Base-by-base conservation (phyloP, 208 protist species). In the Crithidia sp. region DNA sequence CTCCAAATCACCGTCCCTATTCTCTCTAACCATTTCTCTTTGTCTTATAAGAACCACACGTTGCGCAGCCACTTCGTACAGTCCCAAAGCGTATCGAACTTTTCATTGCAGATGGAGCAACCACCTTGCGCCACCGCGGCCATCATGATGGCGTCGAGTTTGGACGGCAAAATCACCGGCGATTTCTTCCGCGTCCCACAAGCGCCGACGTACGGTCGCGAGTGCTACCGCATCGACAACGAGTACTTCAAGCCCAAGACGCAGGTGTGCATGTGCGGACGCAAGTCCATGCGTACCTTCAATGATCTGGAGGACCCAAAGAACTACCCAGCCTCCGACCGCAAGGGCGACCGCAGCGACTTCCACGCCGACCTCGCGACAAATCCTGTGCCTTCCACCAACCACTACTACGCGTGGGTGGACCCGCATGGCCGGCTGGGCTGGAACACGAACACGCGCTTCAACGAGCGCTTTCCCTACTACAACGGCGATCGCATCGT, bases 401-500 rank as follows among this genome's bases (percentile, higher is more conserved):
- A 67, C 56, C 67, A 71, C 50, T 81, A 58, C 64, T 59, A 67
- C 50, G 49, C 57, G 4, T 52, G 67, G 28, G 45, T 81, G 4
- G 76, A 81, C 68, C 61, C 76, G 17, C 67, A 68, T 45, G 76
- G 76, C 2, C 63, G 63, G 7, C 56, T 75, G 19, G 28, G 39
- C 0, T 64, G 70, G 63, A 75, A 57, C 58, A 3, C 14, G 58
- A 56, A 28, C 47, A 74, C 44, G 1, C 52, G 73, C 14, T 37
- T 44, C 41, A 66, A 47, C 40, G 68, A 74, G 17, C 19, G 60
- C 37, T 74, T 80, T 45, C 61, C 61, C 17, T 65, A 49, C n/a
- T 67, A 74, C 67, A 80, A 74, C 37, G 75, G 75, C 54, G 65
- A 74, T 45, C 74, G 74, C 41, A 28, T 74, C 37, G 61, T 79